These are phyloP conservation scores for Irpex sp. DNA, from an alignment of 1,284 basidiomycete genomes.

Conservation along the genomic window DNA sequence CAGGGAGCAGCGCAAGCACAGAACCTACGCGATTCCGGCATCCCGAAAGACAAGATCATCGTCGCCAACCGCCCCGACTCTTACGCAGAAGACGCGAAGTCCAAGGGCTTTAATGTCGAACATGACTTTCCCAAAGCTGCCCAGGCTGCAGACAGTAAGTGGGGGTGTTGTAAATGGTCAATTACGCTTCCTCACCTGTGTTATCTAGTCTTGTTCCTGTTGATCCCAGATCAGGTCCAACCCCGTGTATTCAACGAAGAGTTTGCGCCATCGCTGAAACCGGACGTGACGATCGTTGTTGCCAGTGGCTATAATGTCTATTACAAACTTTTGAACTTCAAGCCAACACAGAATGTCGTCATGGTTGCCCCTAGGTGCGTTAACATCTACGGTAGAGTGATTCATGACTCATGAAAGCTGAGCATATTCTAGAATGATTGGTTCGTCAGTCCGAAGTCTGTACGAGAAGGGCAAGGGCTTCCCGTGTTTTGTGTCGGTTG, in stretches of 20 bases:
- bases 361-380: slow-evolving; percentile 62
- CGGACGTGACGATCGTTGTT: slow-evolving; percentile 47
- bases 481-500: slow-evolving; percentile 63
- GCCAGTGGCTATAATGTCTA: slow-evolving; percentile 67
- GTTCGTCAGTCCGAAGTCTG: slow-evolving; percentile 58
- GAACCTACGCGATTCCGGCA: slow-evolving; percentile 61
- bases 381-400: neutral
- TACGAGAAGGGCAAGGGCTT: slow-evolving; percentile 60
- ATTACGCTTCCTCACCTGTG: neutral
- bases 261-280: slow-evolving; percentile 49
- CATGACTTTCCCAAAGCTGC: slow-evolving; percentile 57
- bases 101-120: slow-evolving; percentile 54
- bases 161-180: neutral
- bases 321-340: slow-evolving; percentile 55
- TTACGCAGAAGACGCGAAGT: slow-evolving; percentile 54
- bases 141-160: slow-evolving; percentile 48
- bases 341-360: slow-evolving; percentile 53
- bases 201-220: slow-evolving; percentile 40
- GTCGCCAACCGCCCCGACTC: slow-evolving; percentile 56
- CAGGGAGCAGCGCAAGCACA: slow-evolving; percentile 67
- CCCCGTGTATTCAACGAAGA: slow-evolving; percentile 56
- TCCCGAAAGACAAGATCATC: slow-evolving; percentile 56
- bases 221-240: slow-evolving; percentile 64
- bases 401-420: neutral
- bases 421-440: slow-evolving; percentile 47